Evolutionary conservation across 345 rosid species (phyloP).

Genomic region (Angophora floribunda): DNA sequence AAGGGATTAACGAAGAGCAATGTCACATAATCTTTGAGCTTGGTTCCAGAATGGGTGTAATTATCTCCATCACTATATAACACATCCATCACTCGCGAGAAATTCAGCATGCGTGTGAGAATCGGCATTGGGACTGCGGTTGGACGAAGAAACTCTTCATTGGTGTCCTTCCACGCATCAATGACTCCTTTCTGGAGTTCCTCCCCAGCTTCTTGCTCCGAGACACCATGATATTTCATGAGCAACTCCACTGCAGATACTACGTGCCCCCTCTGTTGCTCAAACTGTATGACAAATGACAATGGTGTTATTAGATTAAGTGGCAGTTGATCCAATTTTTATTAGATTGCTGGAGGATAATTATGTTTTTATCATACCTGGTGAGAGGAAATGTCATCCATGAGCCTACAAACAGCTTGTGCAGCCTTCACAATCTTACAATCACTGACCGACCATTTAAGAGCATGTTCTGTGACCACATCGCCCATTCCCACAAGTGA

Average conservation of each 20-base stretch:
- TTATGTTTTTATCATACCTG: not conserved
- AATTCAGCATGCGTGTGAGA: constrained; percentile 1
- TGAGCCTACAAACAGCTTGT: not conserved
- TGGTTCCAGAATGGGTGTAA: not conserved
- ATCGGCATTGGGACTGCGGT: not conserved
- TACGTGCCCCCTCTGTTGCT: constrained; percentile 4
- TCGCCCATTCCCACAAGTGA: not conserved
- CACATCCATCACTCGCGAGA: constrained; percentile 6
- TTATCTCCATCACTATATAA: constrained; percentile 13
- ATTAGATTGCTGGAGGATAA: not conserved
- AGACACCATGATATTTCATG: constrained; percentile 5
- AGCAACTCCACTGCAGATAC: constrained; percentile 18
- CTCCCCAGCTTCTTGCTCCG: not conserved
- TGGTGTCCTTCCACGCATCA: constrained; percentile 24
- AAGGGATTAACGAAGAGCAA: constrained; percentile 2
- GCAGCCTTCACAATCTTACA: not conserved
- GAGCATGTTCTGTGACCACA: not conserved
- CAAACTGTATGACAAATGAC: not conserved
- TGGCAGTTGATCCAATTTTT: not conserved
- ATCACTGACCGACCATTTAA: not conserved
- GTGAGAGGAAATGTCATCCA: not conserved
- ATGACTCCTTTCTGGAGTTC: not conserved
- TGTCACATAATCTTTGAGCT: constrained; percentile 1
- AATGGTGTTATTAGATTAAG: not conserved
- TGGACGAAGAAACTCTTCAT: constrained; percentile 12